Percentiles rank a stretch among this genome's conserved stretches.
These are phyloP conservation scores for Yamadazyma diospyri DNA, from an alignment of 1,139 yeast genomes.

Conservation along the genomic window DNA sequence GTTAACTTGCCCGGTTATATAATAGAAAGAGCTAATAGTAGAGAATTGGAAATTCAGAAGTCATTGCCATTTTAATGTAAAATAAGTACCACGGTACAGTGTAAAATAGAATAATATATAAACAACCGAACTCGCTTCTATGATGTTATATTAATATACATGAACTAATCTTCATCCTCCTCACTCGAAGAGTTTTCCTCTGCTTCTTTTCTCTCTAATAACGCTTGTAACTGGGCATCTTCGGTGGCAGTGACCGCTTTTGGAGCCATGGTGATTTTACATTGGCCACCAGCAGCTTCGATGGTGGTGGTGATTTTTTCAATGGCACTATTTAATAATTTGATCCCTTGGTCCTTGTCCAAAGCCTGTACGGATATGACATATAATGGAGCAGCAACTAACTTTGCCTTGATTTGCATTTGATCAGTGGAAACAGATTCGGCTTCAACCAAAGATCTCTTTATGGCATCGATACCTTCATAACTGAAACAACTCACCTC, in stretches of 20 bases:
- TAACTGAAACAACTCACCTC: constrained; percentile 96
- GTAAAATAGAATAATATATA: not conserved
- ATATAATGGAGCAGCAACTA: constrained; percentile 96
- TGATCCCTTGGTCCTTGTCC: constrained; percentile 87
- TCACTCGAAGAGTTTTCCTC: constrained; percentile 46
- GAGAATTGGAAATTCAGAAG: constrained; percentile 27
- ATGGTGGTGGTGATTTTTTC: constrained; percentile 69
- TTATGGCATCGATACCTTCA: constrained; percentile 97
- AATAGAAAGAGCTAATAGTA: constrained; percentile 40
- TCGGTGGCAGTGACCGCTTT: constrained; percentile 98
- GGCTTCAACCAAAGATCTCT: constrained; percentile 81
- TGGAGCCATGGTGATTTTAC: constrained; percentile 96
- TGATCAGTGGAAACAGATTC: constrained; percentile 81
- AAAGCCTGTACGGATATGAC: constrained; percentile 91
- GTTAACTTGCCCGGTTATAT: constrained; percentile 37
- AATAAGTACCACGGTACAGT: not conserved
- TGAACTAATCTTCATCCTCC: constrained; percentile 37
- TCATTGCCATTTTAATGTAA: constrained; percentile 21
- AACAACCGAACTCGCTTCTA: constrained; percentile 2
- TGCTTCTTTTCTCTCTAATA: constrained; percentile 59
- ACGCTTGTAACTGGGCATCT: constrained; percentile 95
- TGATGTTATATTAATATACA: constrained; percentile 10
- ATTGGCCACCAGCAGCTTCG: constrained; percentile 73
- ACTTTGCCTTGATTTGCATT: constrained; percentile 83
- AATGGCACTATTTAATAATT: constrained; percentile 73